A percentile compares a stretch with the other conserved stretches of the same genome.
phyloP scores from a whole-genome alignment of 129 eudicot species.

The Pittosporum tobira region DNA sequence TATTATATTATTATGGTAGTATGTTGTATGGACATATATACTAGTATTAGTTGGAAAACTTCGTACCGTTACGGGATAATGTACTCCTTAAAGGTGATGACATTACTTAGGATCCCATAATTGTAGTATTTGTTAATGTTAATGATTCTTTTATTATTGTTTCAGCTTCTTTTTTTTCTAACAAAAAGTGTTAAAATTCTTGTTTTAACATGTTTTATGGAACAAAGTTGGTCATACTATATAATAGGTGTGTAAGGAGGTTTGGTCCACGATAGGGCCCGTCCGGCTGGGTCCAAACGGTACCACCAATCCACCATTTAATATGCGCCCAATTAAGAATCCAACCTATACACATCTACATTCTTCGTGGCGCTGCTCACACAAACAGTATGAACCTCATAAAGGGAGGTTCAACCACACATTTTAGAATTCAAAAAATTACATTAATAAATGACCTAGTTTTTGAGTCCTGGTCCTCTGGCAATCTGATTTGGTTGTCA shows the following conservation, averaged over 20 bases:
- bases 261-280: neutral
- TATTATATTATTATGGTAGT: too few species aligned
- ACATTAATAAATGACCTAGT: neutral
- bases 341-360: neutral
- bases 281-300: neutral
- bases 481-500: neutral
- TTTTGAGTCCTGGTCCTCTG: neutral
- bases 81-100: neutral
- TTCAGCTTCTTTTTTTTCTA: conserved; percentile 1
- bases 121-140: neutral
- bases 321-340: neutral
- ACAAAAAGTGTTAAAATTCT: neutral
- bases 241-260: neutral
- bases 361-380: neutral
- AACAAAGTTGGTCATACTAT: too few species aligned
- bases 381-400: neutral
- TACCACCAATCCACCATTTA: neutral
- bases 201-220: too few species aligned
- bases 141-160: neutral
- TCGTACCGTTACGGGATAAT: neutral
- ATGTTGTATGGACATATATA: too few species aligned
- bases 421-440: neutral
- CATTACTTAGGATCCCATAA: conserved; percentile 3
- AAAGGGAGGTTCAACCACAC: neutral
- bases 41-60: neutral